Percentiles rank a stretch among this genome's conserved stretches.
phyloP scores from a whole-genome alignment of 768 basidiomycete species.

The Pholiota molesta region DNA sequence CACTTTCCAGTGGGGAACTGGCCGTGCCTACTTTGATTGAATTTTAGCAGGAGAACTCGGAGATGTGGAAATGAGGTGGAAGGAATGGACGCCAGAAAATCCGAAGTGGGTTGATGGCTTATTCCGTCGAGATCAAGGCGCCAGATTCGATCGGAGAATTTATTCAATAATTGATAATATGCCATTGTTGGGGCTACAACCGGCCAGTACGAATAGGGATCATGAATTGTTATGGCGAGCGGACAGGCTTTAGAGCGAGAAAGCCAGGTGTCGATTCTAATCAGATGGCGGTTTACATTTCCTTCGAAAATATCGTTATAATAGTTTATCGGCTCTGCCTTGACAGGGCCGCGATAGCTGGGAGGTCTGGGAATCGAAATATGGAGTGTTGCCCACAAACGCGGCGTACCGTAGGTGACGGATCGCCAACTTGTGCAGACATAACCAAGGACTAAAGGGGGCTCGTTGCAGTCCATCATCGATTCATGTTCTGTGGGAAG shows the following conservation, averaged over 20 bases:
- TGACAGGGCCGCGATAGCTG: neutral
- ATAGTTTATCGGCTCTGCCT: neutral
- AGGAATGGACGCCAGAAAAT: neutral
- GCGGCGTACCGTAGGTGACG: neutral
- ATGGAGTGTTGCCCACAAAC: neutral
- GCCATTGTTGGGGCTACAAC: neutral
- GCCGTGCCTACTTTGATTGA: neutral
- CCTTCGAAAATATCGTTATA: neutral
- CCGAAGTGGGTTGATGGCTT: neutral
- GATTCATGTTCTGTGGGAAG: neutral
- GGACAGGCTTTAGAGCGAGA: neutral
- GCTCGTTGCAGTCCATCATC: neutral
- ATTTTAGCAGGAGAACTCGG: neutral
- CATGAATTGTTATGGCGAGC: neutral
- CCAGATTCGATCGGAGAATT: neutral
- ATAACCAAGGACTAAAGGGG: neutral
- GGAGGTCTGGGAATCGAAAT: neutral
- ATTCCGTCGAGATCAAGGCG: neutral
- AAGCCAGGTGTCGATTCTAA: neutral
- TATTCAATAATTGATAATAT: neutral
- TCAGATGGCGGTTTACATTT: neutral
- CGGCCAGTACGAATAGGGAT: neutral
- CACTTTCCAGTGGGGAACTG: neutral
- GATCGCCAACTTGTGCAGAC: neutral
- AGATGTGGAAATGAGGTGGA: neutral